These are phyloP conservation scores for Cryoendolithus antarcticus DNA, from an alignment of 2,329 filamentous ascomycete genomes.

Conservation along the genomic window DNA sequence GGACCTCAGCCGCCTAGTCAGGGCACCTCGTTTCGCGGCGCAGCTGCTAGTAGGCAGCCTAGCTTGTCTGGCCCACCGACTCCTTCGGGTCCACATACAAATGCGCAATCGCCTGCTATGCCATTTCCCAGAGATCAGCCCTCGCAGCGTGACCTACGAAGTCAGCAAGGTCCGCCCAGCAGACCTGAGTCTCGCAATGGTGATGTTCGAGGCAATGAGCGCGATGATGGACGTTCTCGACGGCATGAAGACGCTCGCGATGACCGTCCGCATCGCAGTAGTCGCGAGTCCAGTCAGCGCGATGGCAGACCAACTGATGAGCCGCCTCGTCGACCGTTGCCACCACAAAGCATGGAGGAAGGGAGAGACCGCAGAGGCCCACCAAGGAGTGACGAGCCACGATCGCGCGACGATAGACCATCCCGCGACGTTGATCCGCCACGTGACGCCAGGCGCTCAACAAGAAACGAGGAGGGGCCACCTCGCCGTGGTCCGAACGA, in stretches of 20 bases:
- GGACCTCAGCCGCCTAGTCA: constrained; percentile 9
- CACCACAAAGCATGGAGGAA: constrained; percentile 13
- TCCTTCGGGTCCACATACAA: constrained; percentile 1
- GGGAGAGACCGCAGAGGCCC: constrained; percentile 11
- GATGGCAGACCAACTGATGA: constrained; percentile 15
- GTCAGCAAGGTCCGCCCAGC: constrained; percentile 1
- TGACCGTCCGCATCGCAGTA: constrained; percentile 9
- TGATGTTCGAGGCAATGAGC: constrained; percentile 9
- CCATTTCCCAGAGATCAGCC: constrained; percentile 14
- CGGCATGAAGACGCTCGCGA: constrained; percentile 17
- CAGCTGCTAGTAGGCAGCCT: constrained; percentile 7
- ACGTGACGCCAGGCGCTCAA: constrained; percentile 7
- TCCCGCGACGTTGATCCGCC: constrained; percentile 4
- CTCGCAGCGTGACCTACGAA: constrained; percentile 5
- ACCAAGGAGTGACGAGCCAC: constrained; percentile 14
- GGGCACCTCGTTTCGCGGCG: constrained; percentile 21
- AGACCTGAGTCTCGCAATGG: constrained; percentile 7
- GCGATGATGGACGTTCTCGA: constrained; percentile 10
- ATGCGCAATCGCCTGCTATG: constrained; percentile 5
- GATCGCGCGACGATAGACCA: constrained; percentile 11
- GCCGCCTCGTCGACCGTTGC: constrained; percentile 9
- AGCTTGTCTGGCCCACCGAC: constrained; percentile 8
- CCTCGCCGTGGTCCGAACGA: constrained; percentile 8
- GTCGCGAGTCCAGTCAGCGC: constrained; percentile 15
- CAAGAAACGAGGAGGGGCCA: constrained; percentile 10